Evolutionary conservation across 1,139 yeast genomes (phyloP), one percentile per base, ranked within the genome.

Genomic region (Zygosaccharomyces pseudobailii): DNA sequence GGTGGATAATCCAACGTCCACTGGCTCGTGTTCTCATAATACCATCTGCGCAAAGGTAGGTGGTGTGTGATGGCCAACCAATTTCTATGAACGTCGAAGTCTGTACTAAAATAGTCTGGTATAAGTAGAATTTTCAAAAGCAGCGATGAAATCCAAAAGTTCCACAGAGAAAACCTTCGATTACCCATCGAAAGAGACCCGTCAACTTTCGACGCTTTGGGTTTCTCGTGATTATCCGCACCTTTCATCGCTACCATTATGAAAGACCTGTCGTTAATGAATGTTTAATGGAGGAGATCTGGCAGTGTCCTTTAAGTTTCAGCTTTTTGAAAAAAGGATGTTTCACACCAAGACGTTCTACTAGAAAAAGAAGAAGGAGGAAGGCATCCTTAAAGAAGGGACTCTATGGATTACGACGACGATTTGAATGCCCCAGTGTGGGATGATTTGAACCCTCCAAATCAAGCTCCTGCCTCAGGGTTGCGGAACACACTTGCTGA

Each of bases 1-100:
- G 99, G 99, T 5, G 99, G 98, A 67, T 92, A 92, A 67, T 92
- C 98, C 43, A 94, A 71, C 0, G 98, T 92, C 97, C 98, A 92
- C 63, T 86, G 92, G 35, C 87, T 84, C 0, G 95, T 89, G 23
- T 74, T 69, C 59, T 92, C 96, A 39, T 74, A 66, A 63, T 92
- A 92, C 99, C 99, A 92, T 48, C 84, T 66, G 9, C 70, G 70
- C 13, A 90, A 47, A 0, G 97, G 97, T 31, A 90, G 68, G n/a
- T 75, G 76, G 57, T 81, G 71, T 3, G 98, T 92, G 40, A 92
- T 83, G 0, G 98, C 96, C 36, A 92, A 75, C 98, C 98, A 92
- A 64, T 92, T 92, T 50, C 98, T 74, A 66, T 92, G 98, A 13
- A 94, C 98, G 63, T 92, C 98, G 60, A 94, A 92, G 64, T 94